These are phyloP conservation scores for Thermochaetoides thermophila DNA, from an alignment of 495 filamentous ascomycete genomes.

Conservation along the genomic window DNA sequence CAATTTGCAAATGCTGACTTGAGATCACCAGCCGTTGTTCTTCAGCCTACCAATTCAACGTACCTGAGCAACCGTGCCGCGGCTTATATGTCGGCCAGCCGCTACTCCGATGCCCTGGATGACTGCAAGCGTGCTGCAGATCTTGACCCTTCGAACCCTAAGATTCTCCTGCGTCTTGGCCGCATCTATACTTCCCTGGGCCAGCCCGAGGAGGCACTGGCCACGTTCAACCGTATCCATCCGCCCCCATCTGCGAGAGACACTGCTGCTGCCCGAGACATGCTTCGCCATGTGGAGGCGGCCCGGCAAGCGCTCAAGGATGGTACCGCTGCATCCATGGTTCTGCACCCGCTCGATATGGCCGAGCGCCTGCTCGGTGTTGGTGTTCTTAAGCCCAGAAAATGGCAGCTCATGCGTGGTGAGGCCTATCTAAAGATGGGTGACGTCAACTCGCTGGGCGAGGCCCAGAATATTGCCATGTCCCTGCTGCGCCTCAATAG, in stretches of 20 bases:
- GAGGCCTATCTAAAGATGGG: conserved; percentile 94
- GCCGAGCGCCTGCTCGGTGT: conserved; percentile 64
- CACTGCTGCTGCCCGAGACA: conserved; percentile 58
- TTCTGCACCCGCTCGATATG: conserved; percentile 76
- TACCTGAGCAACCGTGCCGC: conserved; percentile 93
- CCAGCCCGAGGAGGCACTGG: conserved; percentile 68
- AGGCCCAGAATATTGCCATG: conserved; percentile 88
- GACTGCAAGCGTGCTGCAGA: conserved; percentile 70
- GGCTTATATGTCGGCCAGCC: conserved; percentile 72
- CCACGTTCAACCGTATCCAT: conserved; percentile 55
- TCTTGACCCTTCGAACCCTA: conserved; percentile 65
- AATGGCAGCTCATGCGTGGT: conserved; percentile 84
- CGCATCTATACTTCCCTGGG: conserved; percentile 80
- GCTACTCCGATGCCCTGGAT: conserved; percentile 64
- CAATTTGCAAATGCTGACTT: conserved; percentile 7
- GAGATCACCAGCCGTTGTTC: conserved; percentile 53
- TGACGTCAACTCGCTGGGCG: conserved; percentile 71
- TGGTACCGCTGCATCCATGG: conserved; percentile 75
- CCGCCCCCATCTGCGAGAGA: conserved; percentile 74
- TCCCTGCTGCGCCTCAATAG: conserved; percentile 66
- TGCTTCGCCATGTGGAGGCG: conserved; percentile 67
- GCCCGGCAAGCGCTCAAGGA: conserved; percentile 61
- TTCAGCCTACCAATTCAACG: conserved; percentile 62
- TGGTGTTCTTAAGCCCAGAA: conserved; percentile 63
- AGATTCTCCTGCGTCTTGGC: conserved; percentile 76